phyloP scores from a whole-genome alignment of 2,329 filamentous ascomycete species.

The Penicillium thymicola region DNA sequence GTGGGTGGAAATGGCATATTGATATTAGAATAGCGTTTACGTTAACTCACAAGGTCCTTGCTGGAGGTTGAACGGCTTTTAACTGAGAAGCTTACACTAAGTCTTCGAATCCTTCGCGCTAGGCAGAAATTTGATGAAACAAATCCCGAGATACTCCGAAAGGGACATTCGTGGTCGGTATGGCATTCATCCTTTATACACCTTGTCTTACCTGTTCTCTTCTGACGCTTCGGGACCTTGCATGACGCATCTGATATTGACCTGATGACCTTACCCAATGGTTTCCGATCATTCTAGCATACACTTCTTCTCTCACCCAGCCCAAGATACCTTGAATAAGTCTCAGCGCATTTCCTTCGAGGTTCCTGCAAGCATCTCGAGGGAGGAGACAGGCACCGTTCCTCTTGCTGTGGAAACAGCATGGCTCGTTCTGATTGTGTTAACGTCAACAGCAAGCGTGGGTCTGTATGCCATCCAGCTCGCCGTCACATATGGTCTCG shows the following conservation, averaged over 20 bases:
- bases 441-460: conserved; percentile 9
- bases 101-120: neutral
- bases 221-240: neutral
- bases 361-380: too few species aligned
- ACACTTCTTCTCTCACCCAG: neutral
- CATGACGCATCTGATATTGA: neutral
- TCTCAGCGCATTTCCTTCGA: too few species aligned
- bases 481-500: too few species aligned
- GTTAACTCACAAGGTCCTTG: neutral
- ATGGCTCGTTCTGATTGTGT: conserved; percentile 24
- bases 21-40: neutral
- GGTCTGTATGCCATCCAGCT: too few species aligned
- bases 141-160: too few species aligned
- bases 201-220: neutral
- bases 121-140: neutral
- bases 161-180: neutral
- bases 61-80: neutral
- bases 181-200: neutral
- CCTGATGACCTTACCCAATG: neutral
- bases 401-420: conserved; percentile 36
- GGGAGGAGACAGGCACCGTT: too few species aligned
- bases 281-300: too few species aligned
- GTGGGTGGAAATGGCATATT: neutral
- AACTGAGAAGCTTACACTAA: neutral
- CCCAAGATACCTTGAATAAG: too few species aligned